phyloP scores from a whole-genome alignment of 345 rosid species.

The Punica granatum region DNA sequence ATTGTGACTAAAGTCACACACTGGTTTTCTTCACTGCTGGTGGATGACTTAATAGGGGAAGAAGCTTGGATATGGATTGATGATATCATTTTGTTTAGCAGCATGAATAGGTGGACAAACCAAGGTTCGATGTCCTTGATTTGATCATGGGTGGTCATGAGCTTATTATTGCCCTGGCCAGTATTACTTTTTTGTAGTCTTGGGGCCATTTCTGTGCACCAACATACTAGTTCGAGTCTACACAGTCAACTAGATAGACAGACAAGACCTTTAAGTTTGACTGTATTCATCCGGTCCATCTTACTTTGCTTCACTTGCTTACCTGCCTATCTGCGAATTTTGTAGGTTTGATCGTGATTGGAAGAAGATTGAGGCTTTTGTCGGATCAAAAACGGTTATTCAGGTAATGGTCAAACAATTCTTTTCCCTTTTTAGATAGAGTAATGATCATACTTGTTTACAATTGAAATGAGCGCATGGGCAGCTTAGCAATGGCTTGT shows the following conservation, averaged over 20 bases:
- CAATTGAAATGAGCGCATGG: background rate
- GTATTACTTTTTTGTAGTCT: background rate
- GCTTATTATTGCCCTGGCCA: background rate
- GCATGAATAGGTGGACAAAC: background rate
- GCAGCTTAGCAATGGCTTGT: background rate
- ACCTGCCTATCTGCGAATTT: background rate
- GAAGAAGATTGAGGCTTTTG: conserved; percentile 98
- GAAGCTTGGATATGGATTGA: background rate
- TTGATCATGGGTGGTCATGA: background rate
- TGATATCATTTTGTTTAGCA: background rate
- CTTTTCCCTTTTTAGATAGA: background rate
- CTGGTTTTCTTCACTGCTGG: background rate
- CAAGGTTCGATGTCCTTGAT: background rate
- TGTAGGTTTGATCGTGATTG: conserved; percentile 90
- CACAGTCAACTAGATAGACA: background rate
- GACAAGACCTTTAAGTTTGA: background rate
- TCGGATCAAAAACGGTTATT: conserved; percentile 87
- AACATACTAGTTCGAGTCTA: background rate
- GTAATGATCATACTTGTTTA: background rate
- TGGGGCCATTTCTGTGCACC: background rate
- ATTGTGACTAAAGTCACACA: background rate
- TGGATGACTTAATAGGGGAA: background rate
- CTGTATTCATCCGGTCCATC: background rate
- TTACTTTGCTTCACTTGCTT: background rate
- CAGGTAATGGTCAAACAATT: conserved; percentile 41